Evolutionary conservation across 768 basidiomycete genomes (phyloP).

Genomic region (Termitomyces sp.): DNA sequence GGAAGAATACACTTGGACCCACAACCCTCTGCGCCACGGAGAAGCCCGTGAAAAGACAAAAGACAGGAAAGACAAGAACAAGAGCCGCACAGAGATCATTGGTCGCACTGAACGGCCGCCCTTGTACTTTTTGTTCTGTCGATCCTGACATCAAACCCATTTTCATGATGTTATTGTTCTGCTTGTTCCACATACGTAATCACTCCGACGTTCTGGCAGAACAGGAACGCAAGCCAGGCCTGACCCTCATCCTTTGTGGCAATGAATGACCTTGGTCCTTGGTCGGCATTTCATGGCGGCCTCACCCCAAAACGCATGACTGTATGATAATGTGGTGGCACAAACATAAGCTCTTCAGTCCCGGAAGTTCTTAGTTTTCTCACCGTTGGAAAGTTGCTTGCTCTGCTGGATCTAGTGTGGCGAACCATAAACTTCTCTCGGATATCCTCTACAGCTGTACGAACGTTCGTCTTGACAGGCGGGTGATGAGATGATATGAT

Average conservation of each 20-base stretch:
- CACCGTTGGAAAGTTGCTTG: not conserved
- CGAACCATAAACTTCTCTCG: not conserved
- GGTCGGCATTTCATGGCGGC: not conserved
- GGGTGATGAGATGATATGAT: not conserved
- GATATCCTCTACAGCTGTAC: too few species aligned
- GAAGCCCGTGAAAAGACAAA: slow-evolving; percentile 17
- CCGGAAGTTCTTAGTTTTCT: not conserved
- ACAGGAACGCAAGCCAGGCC: not conserved
- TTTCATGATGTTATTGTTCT: slow-evolving; percentile 14
- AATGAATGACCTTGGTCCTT: not conserved
- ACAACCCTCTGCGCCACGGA: slow-evolving; percentile 18
- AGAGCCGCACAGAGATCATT: not conserved
- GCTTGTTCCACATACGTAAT: not conserved
- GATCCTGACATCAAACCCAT: slow-evolving; percentile 4
- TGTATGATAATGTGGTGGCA: too few species aligned
- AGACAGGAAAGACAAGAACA: slow-evolving; percentile 15
- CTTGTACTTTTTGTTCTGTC: slow-evolving; percentile 14
- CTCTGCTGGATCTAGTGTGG: not conserved
- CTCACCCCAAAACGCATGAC: not conserved
- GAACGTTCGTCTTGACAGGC: not conserved
- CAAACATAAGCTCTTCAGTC: not conserved
- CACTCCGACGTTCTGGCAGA: not conserved
- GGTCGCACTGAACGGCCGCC: not conserved
- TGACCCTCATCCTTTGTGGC: not conserved
- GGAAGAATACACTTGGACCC: slow-evolving; percentile 21